A percentile compares a stretch with the other conserved stretches of the same genome.
Evolutionary conservation across 2,329 filamentous ascomycete species (phyloP).

Genomic region (Colletotrichum siamense): DNA sequence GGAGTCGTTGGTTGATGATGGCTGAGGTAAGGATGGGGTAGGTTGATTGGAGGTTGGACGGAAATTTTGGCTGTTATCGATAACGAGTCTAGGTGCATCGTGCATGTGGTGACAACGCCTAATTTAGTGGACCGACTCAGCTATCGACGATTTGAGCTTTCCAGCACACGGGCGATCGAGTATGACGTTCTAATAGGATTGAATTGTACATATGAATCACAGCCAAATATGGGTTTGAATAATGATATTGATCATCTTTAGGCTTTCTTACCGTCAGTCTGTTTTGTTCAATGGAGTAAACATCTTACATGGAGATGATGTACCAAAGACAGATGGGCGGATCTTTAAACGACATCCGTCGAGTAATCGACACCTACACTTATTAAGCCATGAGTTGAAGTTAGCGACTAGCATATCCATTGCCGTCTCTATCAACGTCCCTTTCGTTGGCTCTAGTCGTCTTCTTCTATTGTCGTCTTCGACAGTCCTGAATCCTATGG

Average conservation of each 20-base stretch:
- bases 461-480: background rate
- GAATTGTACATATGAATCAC: background rate
- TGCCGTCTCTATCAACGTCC: background rate
- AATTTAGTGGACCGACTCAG: background rate
- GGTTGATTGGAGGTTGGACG: background rate
- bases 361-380: background rate
- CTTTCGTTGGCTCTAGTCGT: background rate
- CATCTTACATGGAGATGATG: background rate
- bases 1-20: background rate
- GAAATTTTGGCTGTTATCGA: constrained; percentile 22
- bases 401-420: background rate
- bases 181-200: background rate
- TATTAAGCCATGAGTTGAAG: background rate
- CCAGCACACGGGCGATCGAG: background rate
- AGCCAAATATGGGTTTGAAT: background rate
- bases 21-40: background rate
- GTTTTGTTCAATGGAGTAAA: background rate
- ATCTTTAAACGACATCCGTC: background rate
- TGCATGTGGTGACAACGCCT: background rate
- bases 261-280: background rate
- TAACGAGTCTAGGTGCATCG: background rate
- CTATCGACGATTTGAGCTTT: background rate
- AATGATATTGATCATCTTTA: background rate
- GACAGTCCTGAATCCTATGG: background rate
- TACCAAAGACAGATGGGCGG: background rate